Evolutionary conservation across 805 yeast genomes (phyloP), one percentile per base, ranked within the genome.

Genomic region (Maudiozyma barnettii): DNA sequence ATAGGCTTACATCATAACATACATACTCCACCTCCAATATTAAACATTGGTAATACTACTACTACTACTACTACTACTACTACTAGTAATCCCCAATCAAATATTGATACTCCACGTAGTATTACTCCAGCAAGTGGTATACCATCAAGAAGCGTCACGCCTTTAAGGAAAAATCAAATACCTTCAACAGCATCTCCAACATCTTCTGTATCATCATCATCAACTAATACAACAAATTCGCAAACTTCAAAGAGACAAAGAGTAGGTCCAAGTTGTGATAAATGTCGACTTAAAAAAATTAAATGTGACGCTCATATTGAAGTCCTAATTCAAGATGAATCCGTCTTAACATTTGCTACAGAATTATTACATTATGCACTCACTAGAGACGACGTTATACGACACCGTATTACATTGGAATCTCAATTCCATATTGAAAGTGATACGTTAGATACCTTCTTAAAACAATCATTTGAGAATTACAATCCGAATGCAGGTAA

Each of bases 231-330:
- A n/a, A 36, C 22, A 16, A 35, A 43, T 36, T 7, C 13, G 18
- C 26, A 18, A 38, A 29, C 18, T 7, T 16, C 31, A 12, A 59
- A 66, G 48, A 61, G 89, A 56, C 91, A 83, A 65, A 67, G 91
- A 48, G 70, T 78, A 21, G 91, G 91, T 0, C 91, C 91, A 7
- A 77, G 84, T 33, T 83, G 91, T 63, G 89, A 83, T 60, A 68
- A 76, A 44, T 83, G 91, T 61, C 70, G 89, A 47, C 60, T 76
- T n/a, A 72, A 87, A 49, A 83, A 83, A 60, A 82, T 82, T 49
- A 83, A 82, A 64, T 83, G 91, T 65, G 80, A 82, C 61, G 86
- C 90, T 1, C 80, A 74, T 52, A 77, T 82, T 12, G 64, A 65
- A 29, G 69, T 77, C 26, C 49, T 78, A 10, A 43, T 48, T 21